Conservation (phyloP, 179 eudicot genomes). For the Vitellaria paradoxa region DNA sequence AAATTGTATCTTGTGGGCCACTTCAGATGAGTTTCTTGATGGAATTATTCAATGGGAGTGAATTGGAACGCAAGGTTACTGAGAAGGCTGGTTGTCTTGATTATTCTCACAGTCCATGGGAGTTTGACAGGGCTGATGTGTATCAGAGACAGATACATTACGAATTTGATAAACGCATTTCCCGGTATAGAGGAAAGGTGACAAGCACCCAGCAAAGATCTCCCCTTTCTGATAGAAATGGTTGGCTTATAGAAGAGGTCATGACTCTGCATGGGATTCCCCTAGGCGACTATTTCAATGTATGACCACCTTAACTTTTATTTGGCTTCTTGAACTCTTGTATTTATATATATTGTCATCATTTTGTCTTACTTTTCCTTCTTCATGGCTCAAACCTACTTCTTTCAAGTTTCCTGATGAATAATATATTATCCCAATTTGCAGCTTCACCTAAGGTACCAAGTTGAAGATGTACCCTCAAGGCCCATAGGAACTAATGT, state of each 20-base stretch:
- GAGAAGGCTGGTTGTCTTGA: constrained; percentile 82
- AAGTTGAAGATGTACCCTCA: constrained; percentile 59
- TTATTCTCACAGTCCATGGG: constrained; percentile 87
- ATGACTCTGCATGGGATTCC: constrained; percentile 94
- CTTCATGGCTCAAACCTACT: too few species aligned
- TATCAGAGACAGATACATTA: constrained; percentile 76
- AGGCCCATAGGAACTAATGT: constrained; percentile 58
- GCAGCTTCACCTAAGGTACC: constrained; percentile 87
- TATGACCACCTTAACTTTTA: constrained; percentile 27
- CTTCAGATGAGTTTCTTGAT: constrained; percentile 67
- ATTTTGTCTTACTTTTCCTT: too few species aligned
- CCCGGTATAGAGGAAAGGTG: constrained; percentile 88
- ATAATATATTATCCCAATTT: constrained; percentile 11
- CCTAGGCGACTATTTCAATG: constrained; percentile 76
- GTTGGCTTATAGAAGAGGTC: constrained; percentile 92
- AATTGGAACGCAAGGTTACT: constrained; percentile 67
- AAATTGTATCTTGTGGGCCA: not conserved
- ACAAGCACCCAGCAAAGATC: constrained; percentile 82
- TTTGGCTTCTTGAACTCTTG: too few species aligned
- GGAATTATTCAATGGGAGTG: constrained; percentile 80
- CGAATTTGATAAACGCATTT: constrained; percentile 66
- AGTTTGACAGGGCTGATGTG: constrained; percentile 66
- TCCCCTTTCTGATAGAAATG: constrained; percentile 61
- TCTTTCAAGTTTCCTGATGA: not conserved
- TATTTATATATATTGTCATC: too few species aligned